Evolutionary conservation across 768 basidiomycete species (phyloP), one percentile per base, ranked within the genome.

Genomic region (Filobasidium floriforme): DNA sequence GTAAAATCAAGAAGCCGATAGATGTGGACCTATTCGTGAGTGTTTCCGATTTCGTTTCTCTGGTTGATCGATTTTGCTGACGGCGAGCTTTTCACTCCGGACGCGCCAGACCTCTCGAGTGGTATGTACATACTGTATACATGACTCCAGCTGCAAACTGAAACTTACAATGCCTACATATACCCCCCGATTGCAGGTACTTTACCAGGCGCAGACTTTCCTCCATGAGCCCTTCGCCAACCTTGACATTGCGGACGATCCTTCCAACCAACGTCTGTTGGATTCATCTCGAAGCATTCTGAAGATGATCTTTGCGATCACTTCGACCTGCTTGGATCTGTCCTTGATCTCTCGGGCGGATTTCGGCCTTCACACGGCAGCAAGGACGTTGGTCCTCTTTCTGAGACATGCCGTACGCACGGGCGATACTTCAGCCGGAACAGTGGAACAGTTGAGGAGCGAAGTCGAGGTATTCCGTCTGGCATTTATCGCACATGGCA

Each of bases 391-490:
- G 29, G 57, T 64, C 15, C 22, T 60, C 7, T 68, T 68, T 22
- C 24, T 64, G 46, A 60, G 44, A 51, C 32, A 65, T 43, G 59
- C 57, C 1, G 55, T 68, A 7, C 37, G 40, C 18, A 68, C 67
- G 26, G 67, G 67, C 12, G 59, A 51, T 41, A 28, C 44, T 11
- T 54, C 59, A 43, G 67, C 57, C 15, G 67, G 67, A 1, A 29
- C 37, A 5, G 59, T 24, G 7, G 67, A 60, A 15, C 63, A 57
- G 26, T 44, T 68, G 5, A 41, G 62, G 44, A 46, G 61, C 5
- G 67, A 68, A 44, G 61, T 68, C 44, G 67, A 68, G 54, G 51
- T 68, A 32, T 68, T 68, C 29, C 41, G 62, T n/a, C 60, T 66
- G 28, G 60, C 65, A 7, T 61, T 66, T 41, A 54, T 52, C 24